phyloP scores from a whole-genome alignment of 306 rosid genomes.

The Malus domestica region ASM211411v1 NC_041793.1:23457001-23457500 shows the following conservation, averaged over 20 bases:
- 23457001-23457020: no score
- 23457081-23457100: no score
- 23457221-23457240: no score
- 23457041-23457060: no score
- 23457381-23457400: slow-evolving; percentile 47
- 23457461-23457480: neutral
- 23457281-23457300: slow-evolving; percentile 62
- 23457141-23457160: neutral
- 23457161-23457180: neutral
- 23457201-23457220: neutral
- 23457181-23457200: neutral
- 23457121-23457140: neutral
- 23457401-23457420: slow-evolving; percentile 72
- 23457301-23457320: slow-evolving; percentile 66
- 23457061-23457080: no score
- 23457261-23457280: neutral
- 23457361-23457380: slow-evolving; percentile 77
- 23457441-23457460: slow-evolving; percentile 41
- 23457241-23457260: no score
- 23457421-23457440: slow-evolving; percentile 23
- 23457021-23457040: no score
- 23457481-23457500: neutral
- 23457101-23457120: no score
- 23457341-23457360: slow-evolving; percentile 66
- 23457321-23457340: slow-evolving; percentile 45